Evolutionary conservation across 805 yeast species (phyloP), one percentile per base, ranked within the genome.

Genomic region (Nakazawaea wyomingensis): DNA sequence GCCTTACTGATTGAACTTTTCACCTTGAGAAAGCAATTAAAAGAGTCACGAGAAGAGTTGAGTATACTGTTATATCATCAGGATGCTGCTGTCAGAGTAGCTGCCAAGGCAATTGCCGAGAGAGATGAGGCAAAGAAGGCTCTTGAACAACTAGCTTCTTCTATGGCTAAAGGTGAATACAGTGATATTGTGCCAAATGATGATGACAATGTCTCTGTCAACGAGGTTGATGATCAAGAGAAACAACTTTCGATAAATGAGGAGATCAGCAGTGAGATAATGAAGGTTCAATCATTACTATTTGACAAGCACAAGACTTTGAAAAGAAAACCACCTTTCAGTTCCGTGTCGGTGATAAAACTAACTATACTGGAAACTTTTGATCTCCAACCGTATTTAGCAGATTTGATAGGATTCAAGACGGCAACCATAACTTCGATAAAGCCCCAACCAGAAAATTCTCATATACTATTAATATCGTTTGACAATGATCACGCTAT

Each of bases 81-180:
- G 49, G 98, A 90, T 58, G 96, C 97, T 0, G 95, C 96, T 2
- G 80, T 85, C 3, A 68, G 90, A 44, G 96, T 90, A 1, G 95
- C 91, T 1, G 80, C 95, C 0, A 71, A 72, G 27, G 78, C 87
- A 1, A 66, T 82, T n/a, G 70, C 71, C 43, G 96, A 90, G 53
- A 66, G 89, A 32, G 95, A 87, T 48, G 85, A 80, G 36, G 83
- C 90, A 2, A 71, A 72, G 47, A 56, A 56, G n/a, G 88, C 89
- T 2, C 65, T 89, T 43, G 74, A 77, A 39, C 69, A 75, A 42
- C 61, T 86, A 43, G 65, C 80, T 1, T 59, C 55, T 4, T 65
- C 74, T 14, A 61, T 71, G 33, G 69, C 64, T 10, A 46, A 44
- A 11, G 59, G 56, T 8, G 47, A 47, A 3, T 46, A 22, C 11